phyloP scores from a whole-genome alignment of 1,139 yeast genomes.

The Suhomyces kunorum region DNA sequence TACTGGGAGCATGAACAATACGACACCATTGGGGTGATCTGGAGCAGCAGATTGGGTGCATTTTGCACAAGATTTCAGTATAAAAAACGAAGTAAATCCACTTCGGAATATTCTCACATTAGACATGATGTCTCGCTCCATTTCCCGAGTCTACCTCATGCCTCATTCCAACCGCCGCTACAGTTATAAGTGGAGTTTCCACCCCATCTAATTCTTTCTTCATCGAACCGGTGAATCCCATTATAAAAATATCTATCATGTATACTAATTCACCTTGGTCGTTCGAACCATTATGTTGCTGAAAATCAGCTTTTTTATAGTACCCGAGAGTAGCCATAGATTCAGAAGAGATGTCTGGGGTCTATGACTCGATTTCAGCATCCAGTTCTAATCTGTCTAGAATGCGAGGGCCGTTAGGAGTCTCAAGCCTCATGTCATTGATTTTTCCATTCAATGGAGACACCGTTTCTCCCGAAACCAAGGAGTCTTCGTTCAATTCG shows the following conservation, averaged over 20 bases:
- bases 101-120: too few relatives aligned
- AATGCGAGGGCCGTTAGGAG: slow-evolving; percentile 3
- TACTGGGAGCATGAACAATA: too few relatives aligned
- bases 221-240: not conserved
- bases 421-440: slow-evolving; percentile 10
- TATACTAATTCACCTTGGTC: not conserved
- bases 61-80: too few relatives aligned
- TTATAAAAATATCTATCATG: not conserved
- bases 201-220: not conserved
- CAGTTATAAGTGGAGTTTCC: not conserved
- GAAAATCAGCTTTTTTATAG: not conserved
- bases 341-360: not conserved
- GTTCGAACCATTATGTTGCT: not conserved
- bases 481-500: slow-evolving; percentile 18
- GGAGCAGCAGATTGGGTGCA: too few relatives aligned
- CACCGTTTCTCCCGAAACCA: not conserved
- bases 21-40: too few relatives aligned
- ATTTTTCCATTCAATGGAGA: slow-evolving; percentile 12
- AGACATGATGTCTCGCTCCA: too few relatives aligned
- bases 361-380: not conserved
- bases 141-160: too few relatives aligned
- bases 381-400: slow-evolving; percentile 2
- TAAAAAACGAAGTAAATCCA: too few relatives aligned
- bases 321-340: not conserved
- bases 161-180: not conserved